Evolutionary conservation across 495 filamentous ascomycete species (phyloP).

Genomic region (Bacidia gigantensis): DNA sequence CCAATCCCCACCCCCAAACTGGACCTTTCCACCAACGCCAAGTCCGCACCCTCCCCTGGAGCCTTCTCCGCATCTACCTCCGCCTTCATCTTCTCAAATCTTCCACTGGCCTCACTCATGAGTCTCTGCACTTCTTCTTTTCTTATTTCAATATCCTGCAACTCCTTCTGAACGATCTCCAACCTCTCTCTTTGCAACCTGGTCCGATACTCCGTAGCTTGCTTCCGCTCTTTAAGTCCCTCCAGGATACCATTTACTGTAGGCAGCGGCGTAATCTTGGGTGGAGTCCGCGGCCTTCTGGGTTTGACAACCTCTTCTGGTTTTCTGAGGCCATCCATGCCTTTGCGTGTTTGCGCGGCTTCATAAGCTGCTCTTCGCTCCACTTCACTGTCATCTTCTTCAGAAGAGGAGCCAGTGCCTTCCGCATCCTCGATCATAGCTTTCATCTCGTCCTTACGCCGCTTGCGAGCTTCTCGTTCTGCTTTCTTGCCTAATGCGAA

Average conservation of each 20-base stretch:
- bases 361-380: conserved; percentile 79
- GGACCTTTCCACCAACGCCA: background rate
- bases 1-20: background rate
- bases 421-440: conserved; percentile 78
- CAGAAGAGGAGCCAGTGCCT: conserved; percentile 38
- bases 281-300: conserved; percentile 36
- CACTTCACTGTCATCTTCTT: conserved; percentile 59
- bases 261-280: conserved; percentile 45
- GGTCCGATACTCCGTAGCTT: conserved; percentile 40
- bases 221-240: conserved; percentile 36
- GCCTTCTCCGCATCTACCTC: conserved; percentile 32
- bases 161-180: conserved; percentile 50
- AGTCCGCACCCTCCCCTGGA: background rate
- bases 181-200: conserved; percentile 41
- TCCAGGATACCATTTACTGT: conserved; percentile 36
- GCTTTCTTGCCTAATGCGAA: conserved; percentile 68
- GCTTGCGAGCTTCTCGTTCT: conserved; percentile 56
- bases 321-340: conserved; percentile 50
- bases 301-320: conserved; percentile 19
- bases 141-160: conserved; percentile 52
- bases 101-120: conserved; percentile 68
- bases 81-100: conserved; percentile 48
- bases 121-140: conserved; percentile 72
- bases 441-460: conserved; percentile 62
- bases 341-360: conserved; percentile 69